Conservation (phyloP, 805 yeast genomes). For the Saturnispora hagleri region DNA sequence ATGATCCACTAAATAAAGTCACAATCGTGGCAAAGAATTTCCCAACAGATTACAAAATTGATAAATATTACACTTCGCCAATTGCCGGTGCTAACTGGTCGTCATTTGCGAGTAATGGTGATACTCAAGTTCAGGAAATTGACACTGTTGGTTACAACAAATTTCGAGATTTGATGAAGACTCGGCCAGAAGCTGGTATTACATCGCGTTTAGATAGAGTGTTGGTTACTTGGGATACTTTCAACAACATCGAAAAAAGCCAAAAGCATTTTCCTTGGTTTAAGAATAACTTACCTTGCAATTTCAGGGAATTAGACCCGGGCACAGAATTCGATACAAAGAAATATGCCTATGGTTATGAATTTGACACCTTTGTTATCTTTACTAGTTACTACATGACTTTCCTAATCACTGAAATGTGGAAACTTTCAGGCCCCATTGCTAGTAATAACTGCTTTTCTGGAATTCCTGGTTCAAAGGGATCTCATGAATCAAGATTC, state of each 20-base stretch:
- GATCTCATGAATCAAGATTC: constrained; percentile 35
- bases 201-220: constrained; percentile 17
- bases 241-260: constrained; percentile 9
- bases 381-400: constrained; percentile 24
- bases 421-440: constrained; percentile 11
- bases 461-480: constrained; percentile 7
- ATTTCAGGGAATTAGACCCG: constrained; percentile 27
- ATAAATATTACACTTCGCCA: constrained; percentile 47
- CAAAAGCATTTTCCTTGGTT: constrained; percentile 40
- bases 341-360: constrained; percentile 33
- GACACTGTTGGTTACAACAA: constrained; percentile 43
- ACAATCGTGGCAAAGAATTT: constrained; percentile 36
- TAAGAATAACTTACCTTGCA: constrained; percentile 30
- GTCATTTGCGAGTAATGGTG: constrained; percentile 44
- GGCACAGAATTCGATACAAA: constrained; percentile 28
- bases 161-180: constrained; percentile 36
- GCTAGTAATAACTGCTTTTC: constrained; percentile 9
- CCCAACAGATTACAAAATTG: constrained; percentile 47
- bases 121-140: constrained; percentile 23
- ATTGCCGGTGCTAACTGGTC: constrained; percentile 70
- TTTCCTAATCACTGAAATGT: constrained; percentile 26
- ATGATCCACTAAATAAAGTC: constrained; percentile 30
- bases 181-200: constrained; percentile 44
- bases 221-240: constrained; percentile 16
- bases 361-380: constrained; percentile 31